Evolutionary conservation across 2,329 filamentous ascomycete species (phyloP), one percentile per base, ranked within the genome.

Genomic region (Dothistroma septosporum): DNA sequence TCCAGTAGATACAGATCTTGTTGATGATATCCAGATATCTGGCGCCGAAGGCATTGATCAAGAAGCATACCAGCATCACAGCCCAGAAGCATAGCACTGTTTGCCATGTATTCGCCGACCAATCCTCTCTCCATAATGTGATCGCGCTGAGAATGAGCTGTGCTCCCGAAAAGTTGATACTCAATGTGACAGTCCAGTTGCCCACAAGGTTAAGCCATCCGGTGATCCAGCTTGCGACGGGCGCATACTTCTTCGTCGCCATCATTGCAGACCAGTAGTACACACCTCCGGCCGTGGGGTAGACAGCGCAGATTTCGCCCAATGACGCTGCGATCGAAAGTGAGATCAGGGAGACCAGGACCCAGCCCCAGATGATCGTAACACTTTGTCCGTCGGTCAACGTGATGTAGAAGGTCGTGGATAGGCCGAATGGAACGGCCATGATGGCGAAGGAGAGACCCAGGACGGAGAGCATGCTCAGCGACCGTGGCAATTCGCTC

Each of bases 361-460:
- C 80, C 86, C 83, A 90, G 46, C 88, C 88, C 81, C 85, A 90
- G 65, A 90, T 76, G 46, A 90, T 81, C 24, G 86, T 88, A 16
- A 90, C 87, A 48, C 81, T 81, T 72, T 88, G 85, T 22, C 88
- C 88, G 72, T 90, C 86, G 19, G 82, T 82, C 31, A 90, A 79
- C 22, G 85, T 85, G 71, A 89, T 87, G 75, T 84, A 86, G 63
- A 90, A 78, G 1, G 87, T 90, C 16, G 87, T 89, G 32, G 80
- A 84, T 41, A 89, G 78, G 37, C 87, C 87, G 66, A 86, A 88
- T 0, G 86, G 86, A 11, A 86, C 86, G 11, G 87, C 87, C 86
- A 90, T 90, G 73, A 91, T 90, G 55, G 87, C 87, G 70, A 90
- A 90, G 49, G 86, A 88, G 75, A 87, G 69, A 55, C 87, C 87